Evolutionary conservation across 202 grass and related monocot species (phyloP), one percentile per base, ranked within the genome.

Genomic region (Schoenoplectus tabernaemontani): DNA sequence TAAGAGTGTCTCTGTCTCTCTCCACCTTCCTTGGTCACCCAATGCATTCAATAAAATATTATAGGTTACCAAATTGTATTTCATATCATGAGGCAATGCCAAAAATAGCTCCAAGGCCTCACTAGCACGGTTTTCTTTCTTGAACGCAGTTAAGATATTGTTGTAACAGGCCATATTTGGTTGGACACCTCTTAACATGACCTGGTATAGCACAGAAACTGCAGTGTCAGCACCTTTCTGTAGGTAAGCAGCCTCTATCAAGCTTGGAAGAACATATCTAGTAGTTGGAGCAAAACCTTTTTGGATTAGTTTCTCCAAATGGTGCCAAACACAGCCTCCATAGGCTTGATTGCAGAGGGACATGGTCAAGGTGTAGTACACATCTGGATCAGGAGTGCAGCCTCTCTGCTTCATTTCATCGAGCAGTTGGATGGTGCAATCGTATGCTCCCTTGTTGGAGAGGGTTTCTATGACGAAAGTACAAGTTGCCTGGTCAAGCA

Each of bases 161-260:
- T 85, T 85, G 39, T 89, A 89, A 44, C 78, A 78, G 28, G 78
- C 79, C 2, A 85, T 26, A 75, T 79, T 83, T 24, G 87, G 83
- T 47, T 22, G 28, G 15, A 64, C 54, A 50, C 78, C 82, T 53
- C 53, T 61, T 39, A 73, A 51, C 11, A 89, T 63, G 57, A 79
- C n/a, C 4, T 79, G 17, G 63, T 82, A 83, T 24, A 89, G 34
- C 9, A 89, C 64, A 47, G 30, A 64, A 46, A 80, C 62, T 11
- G 87, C 87, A 38, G 67, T 71, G 19, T 89, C 73, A 5, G 69
- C 83, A 11, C 83, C 87, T 78, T 73, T 48, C 20, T 85, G 78
- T 17, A 72, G 78, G 57, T 59, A 64, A 17, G 83, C 83, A 13
- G 83, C 78, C 22, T 89, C 83, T 5, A 89, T 64, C 46, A 89